Evolutionary conservation across 2,329 filamentous ascomycete genomes (phyloP), one percentile per base, ranked within the genome.

Genomic region (Seiridium cupressi): DNA sequence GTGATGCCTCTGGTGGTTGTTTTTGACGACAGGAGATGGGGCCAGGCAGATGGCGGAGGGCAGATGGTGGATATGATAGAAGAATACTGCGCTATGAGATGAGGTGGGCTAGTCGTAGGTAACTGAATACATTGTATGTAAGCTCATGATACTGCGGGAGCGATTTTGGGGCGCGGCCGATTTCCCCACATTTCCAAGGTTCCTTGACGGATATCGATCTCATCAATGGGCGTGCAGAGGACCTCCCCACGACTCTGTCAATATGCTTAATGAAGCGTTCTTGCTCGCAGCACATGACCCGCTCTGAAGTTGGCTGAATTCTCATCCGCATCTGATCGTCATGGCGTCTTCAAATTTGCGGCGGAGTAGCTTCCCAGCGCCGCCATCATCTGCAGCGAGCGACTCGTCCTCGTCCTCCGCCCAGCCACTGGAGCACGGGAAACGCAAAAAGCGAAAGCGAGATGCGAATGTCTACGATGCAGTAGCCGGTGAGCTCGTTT

Each of bases 391-490:
- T 34, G 59, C 60, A 18, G 62, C 60, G n/a, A 55, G 44, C 60
- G 64, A 69, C 44, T 66, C 49, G 26, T n/a, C 32, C 10, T 38
- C 61, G 18, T 26, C 57, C 62, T 44, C 59, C 65, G 47, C 63
- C 65, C 44, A 36, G 69, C 55, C 35, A 51, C 51, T 61, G 61
- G 61, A 26, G 18, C 18, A 26, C 10, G 58, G 56, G 32, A 66
- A 55, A 46, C 62, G 61, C 13, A 68, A 63, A 60, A 67, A 65
- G 36, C 64, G 58, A 57, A 69, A 58, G 63, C 64, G 69, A 72
- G 71, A 66, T 51, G 80, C 83, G 46, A 91, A 82, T 26, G 74
- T 93, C 26, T 93, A 89, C 73, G 89, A 93, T 74, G 89, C 89
- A 13, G 88, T 91, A 58, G 88, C 89, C 68, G 88, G 89, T 89